A percentile compares a stretch with the other conserved stretches of the same genome.
These are phyloP conservation scores for Tetraselmis chui DNA, from an alignment of 139 green algal genomes.

Conservation along the genomic window DNA sequence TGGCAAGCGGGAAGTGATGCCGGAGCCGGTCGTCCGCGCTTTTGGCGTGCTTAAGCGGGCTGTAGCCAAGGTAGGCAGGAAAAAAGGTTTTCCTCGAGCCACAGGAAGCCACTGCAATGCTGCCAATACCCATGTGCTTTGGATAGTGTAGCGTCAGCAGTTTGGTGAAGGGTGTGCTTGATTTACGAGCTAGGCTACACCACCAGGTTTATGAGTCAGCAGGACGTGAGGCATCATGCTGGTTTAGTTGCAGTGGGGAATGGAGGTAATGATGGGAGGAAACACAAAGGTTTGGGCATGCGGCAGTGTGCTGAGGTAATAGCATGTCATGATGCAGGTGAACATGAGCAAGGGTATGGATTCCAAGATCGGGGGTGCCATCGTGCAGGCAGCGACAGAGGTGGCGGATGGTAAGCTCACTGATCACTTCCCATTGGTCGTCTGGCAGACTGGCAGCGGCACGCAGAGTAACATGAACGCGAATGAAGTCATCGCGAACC, in stretches of 20 bases:
- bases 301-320: no score
- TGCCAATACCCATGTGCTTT: no score
- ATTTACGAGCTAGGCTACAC: no score
- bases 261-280: no score
- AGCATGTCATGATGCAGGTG: slow-evolving; percentile 44
- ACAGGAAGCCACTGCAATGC: no score
- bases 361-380: slow-evolving; percentile 45
- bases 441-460: slow-evolving; percentile 91
- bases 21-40: slow-evolving; percentile 78
- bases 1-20: slow-evolving; percentile 82
- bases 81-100: no score
- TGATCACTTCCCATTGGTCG: slow-evolving; percentile 87
- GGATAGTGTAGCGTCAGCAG: no score
- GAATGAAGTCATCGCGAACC: slow-evolving; percentile 83
- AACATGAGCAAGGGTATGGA: slow-evolving; percentile 66
- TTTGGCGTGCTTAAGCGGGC: slow-evolving; percentile 89
- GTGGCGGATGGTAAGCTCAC: slow-evolving; percentile 76
- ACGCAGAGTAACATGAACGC: slow-evolving; percentile 98
- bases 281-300: no score
- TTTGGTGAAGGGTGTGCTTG: no score
- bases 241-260: no score
- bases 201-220: no score
- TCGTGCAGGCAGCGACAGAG: slow-evolving; percentile 67
- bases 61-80: slow-evolving; percentile 54
- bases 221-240: no score